These are phyloP conservation scores for Apiospora malaysiana DNA, from an alignment of 2,329 filamentous ascomycete genomes.

Conservation along the genomic window DNA sequence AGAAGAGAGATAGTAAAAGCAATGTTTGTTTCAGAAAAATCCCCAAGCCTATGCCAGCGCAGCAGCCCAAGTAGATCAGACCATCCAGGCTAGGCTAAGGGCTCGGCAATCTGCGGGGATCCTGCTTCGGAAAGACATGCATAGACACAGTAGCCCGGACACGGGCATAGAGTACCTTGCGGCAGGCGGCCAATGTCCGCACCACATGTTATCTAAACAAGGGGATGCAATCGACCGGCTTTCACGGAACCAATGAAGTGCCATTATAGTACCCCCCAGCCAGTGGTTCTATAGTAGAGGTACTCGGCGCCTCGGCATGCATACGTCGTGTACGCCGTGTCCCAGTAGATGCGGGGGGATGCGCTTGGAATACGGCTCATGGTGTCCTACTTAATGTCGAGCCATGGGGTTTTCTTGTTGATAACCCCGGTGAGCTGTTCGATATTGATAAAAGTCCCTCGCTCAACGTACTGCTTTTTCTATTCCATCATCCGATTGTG, in stretches of 20 bases:
- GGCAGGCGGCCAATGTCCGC: neutral
- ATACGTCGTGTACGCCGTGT: neutral
- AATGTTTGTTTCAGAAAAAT: neutral
- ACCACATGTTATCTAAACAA: neutral
- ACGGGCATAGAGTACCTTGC: neutral
- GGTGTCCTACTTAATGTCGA: neutral
- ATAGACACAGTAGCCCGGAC: too few relatives aligned
- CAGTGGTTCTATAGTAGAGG: too few relatives aligned
- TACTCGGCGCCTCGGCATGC: neutral
- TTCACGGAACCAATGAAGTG: neutral
- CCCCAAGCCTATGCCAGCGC: neutral
- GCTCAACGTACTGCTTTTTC: neutral
- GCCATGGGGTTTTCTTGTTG: neutral
- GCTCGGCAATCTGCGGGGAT: neutral
- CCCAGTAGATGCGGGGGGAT: neutral
- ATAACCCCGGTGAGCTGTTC: too few relatives aligned
- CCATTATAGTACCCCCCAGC: neutral
- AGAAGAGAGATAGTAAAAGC: neutral
- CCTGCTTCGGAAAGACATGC: neutral
- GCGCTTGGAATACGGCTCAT: too few relatives aligned
- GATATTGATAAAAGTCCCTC: neutral
- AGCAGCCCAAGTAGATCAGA: neutral
- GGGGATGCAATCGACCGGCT: neutral
- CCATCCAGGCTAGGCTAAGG: neutral
- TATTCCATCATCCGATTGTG: neutral